A percentile compares a stretch with the other conserved stretches of the same genome.
These are phyloP conservation scores for Penicillium sp. DNA, from an alignment of 2,329 filamentous ascomycete species.

Conservation along the genomic window DNA sequence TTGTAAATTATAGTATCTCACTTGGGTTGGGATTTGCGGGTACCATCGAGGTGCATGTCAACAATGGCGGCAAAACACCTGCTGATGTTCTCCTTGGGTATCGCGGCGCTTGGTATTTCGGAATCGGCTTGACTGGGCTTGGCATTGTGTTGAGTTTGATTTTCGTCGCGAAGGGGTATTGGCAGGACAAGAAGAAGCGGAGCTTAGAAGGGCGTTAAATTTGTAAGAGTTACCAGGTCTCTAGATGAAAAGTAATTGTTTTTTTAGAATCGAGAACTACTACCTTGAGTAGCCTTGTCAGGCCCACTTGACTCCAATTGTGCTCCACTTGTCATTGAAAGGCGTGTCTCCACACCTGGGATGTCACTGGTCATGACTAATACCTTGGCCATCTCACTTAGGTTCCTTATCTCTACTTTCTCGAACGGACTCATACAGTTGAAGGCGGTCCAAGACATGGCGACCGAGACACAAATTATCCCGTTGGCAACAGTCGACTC, in stretches of 20 bases:
- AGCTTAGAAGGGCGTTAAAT: background rate
- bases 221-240: background rate
- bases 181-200: conserved; percentile 2
- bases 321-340: background rate
- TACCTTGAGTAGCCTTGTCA: too few species aligned
- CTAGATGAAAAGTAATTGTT: too few species aligned
- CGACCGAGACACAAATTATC: background rate
- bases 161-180: conserved; percentile 10
- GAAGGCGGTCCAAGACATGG: background rate
- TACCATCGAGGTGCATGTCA: conserved; percentile 57
- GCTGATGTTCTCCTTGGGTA: conserved; percentile 39
- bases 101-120: conserved; percentile 44
- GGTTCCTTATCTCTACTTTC: too few species aligned
- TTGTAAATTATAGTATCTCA: conserved; percentile 69
- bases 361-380: background rate
- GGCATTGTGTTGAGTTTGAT: conserved; percentile 18
- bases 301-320: background rate
- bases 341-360: background rate
- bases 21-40: conserved; percentile 66
- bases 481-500: background rate
- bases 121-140: conserved; percentile 33
- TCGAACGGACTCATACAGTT: too few species aligned
- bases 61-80: conserved; percentile 31
- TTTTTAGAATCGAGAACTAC: too few species aligned
- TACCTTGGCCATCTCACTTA: too few species aligned